Evolutionary conservation across 164 flowering plant genomes (phyloP), one percentile per base, ranked within the genome.

Genomic region (Taxillus chinensis): DNA sequence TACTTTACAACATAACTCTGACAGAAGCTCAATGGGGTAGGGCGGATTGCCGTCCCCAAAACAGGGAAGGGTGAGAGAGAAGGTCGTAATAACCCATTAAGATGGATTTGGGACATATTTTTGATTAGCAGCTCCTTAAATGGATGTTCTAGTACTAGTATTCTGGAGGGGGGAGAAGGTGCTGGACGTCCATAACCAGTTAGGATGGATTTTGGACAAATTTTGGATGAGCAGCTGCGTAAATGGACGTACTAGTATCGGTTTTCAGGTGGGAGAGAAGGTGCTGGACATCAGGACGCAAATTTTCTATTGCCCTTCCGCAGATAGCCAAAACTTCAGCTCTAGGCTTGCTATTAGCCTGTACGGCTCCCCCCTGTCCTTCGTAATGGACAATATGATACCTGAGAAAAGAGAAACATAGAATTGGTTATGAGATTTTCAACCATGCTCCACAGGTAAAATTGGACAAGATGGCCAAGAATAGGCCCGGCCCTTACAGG

Each of bases 331-430:
- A 77, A 41, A 86, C 81, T 41, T 95, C 99, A 10, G 76, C 70
- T 71, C 86, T 76, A 45, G 99, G 93, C 70, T 86, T 95, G 81
- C 93, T 89, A 71, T 45, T 83, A 45, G 80, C 63, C 76, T 87
- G 95, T 57, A 93, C 99, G 15, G 99, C 88, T 15, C 98, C 96
- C 63, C 95, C 95, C 65, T 93, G 97, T 42, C 99, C 97, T 78
- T 95, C 99, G 61, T 89, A 95, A 61, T 90, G 87, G 56, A 91
- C 78, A 27, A 84, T 74, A 67, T 95, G 99, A 74, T 95, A 93
- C 41, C 99, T 95, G 86, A 63, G 39, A 66, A 73, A 55, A 27
- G 27, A 27, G 27, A 27, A 27, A 27, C 6, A 75, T 7, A 68
- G 57, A 39, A 48, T 42, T 2, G 46, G 37, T 6, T 43, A 6